Evolutionary conservation across 2,329 filamentous ascomycete species (phyloP), one percentile per base, ranked within the genome.

Genomic region (Diaporthe longicolla): DNA sequence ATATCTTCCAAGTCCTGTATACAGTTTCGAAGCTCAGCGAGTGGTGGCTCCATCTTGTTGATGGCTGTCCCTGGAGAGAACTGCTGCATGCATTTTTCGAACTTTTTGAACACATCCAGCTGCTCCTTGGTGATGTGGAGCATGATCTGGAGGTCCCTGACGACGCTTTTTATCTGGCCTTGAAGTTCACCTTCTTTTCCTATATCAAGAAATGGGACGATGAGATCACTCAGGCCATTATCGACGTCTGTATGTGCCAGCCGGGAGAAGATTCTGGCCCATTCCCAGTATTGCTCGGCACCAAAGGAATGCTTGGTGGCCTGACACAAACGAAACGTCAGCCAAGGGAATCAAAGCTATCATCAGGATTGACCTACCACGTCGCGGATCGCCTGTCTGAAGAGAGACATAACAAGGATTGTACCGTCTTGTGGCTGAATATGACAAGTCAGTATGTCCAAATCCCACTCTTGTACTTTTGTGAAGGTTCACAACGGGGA

Each of bases 71-170:
- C 29, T 6, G n/a, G 26, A 0, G 74, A 40, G 7, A 69, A 26
- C 3, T 74, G 74, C 58, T 78, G 75, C 0, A 77, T 78, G 43
- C 80, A 76, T 35, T 74, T 74, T 1, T 78, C 77, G 70, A 81
- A 83, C 3, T 75, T 75, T 26, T 79, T 78, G 4, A 84, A 70
- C 0, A 83, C 79, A 4, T 82, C 79, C 2, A 74, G 59, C 52
- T 86, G 85, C n/a, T 81, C 80, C 8, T 79, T 80, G 6, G 80
- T 78, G 19, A 87, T 79, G 19, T 82, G 80, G 0, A 83, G 78
- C 79, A 88, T 86, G 69, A 88, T 88, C 11, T 84, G 83, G 0
- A 88, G 80, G 74, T 88, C 86, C 19, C 87, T 86, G 1, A 84
- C 77, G 29, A 88, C 86, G 55, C 88, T 86, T 65, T 86, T 85